phyloP scores from a whole-genome alignment of 2,329 filamentous ascomycete genomes.

The Raffaelea albimanens region DNA sequence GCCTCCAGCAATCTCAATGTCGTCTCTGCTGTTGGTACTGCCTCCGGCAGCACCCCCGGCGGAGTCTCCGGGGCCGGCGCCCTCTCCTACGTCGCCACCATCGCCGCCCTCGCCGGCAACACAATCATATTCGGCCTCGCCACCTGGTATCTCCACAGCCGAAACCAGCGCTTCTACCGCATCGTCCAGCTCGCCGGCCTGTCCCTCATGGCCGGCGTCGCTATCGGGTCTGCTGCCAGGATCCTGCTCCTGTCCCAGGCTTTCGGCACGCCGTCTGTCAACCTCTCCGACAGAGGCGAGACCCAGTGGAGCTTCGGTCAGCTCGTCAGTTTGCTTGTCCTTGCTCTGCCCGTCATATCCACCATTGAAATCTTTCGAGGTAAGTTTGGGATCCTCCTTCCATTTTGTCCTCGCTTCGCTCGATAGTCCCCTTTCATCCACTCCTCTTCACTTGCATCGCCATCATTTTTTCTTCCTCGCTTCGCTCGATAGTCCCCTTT shows the following conservation, averaged over 20 bases:
- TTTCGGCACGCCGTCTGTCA: conserved; percentile 43
- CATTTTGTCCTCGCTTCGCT: background rate
- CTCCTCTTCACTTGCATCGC: too few species aligned
- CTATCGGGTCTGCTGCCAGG: conserved; percentile 47
- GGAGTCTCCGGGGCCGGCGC: too few species aligned
- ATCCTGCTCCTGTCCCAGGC: conserved; percentile 51
- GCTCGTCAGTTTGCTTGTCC: conserved; percentile 47
- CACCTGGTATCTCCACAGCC: conserved; percentile 56
- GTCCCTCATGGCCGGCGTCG: conserved; percentile 45
- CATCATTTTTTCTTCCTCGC: too few species aligned
- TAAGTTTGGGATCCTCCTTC: too few species aligned
- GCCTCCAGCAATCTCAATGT: too few species aligned
- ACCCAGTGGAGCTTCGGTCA: conserved; percentile 55
- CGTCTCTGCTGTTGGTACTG: too few species aligned
- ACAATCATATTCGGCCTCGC: conserved; percentile 47
- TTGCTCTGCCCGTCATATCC: conserved; percentile 50
- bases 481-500: too few species aligned
- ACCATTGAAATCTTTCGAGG: conserved; percentile 42
- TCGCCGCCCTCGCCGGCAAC: conserved; percentile 51
- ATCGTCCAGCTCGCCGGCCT: conserved; percentile 43
- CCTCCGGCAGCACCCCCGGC: too few species aligned
- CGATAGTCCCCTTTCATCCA: too few species aligned
- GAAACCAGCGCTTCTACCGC: conserved; percentile 43
- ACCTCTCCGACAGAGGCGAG: conserved; percentile 42
- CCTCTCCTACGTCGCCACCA: conserved; percentile 48